These are phyloP conservation scores for Thamnidium elegans DNA, from an alignment of 192 early-diverging fungal species.

Conservation along the genomic window DNA sequence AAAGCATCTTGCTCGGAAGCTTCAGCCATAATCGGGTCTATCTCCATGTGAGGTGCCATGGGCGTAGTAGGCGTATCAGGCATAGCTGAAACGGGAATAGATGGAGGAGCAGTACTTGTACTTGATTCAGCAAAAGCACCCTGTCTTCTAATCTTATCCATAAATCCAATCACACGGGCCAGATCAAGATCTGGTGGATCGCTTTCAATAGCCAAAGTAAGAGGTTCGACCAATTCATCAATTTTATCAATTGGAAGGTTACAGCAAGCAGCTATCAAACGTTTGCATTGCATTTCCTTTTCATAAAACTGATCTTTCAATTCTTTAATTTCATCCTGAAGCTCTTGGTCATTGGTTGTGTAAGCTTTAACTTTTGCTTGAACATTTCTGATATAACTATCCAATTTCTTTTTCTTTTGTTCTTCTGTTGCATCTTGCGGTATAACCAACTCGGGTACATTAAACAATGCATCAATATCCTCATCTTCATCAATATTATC, in stretches of 20 bases:
- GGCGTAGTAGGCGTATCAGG: no score
- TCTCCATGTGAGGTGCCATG: no score
- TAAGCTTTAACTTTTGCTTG: slow-evolving; percentile 43
- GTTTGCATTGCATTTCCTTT: slow-evolving; percentile 76
- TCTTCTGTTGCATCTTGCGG: background rate
- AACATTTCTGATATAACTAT: slow-evolving; percentile 30
- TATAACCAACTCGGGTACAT: slow-evolving; percentile 1
- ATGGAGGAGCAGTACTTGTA: background rate
- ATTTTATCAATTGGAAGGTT: slow-evolving; percentile 76
- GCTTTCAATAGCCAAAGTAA: slow-evolving; percentile 83
- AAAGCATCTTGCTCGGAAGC: no score
- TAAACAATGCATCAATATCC: slow-evolving; percentile 17
- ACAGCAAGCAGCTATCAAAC: slow-evolving; percentile 85
- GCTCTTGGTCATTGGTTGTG: slow-evolving; percentile 40
- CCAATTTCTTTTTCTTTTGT: slow-evolving; percentile 3
- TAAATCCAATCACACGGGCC: slow-evolving; percentile 47
- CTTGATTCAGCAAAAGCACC: slow-evolving; percentile 11
- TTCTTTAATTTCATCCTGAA: slow-evolving; percentile 21
- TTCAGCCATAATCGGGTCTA: no score
- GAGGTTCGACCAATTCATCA: slow-evolving; percentile 69
- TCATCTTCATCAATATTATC: slow-evolving; percentile 12
- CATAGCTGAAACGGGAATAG: background rate
- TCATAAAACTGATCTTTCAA: slow-evolving; percentile 43
- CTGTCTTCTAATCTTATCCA: slow-evolving; percentile 37
- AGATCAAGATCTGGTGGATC: slow-evolving; percentile 57